Conservation (phyloP, 208 protist genomes). For the Crithidia sp. region DNA sequence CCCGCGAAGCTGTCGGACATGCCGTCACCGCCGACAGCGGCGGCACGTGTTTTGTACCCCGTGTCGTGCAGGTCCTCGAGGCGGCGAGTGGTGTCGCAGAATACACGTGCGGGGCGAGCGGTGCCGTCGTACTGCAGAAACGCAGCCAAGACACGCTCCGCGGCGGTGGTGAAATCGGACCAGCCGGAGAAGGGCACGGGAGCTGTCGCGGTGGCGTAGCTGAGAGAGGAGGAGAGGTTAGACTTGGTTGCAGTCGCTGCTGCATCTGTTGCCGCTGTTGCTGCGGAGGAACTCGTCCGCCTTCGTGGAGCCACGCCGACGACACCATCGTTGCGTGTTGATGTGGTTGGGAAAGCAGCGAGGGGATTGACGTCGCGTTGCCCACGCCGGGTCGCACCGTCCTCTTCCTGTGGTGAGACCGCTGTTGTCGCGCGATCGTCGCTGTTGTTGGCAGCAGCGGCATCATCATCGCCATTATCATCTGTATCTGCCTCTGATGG, state of each 20-base stretch:
- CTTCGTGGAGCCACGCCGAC: too few relatives aligned
- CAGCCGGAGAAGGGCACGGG: background rate
- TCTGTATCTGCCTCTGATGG: background rate
- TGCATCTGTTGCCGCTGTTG: background rate
- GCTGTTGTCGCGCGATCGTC: too few relatives aligned
- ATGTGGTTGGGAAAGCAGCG: background rate
- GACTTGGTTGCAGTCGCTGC: background rate
- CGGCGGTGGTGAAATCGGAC: constrained; percentile 29
- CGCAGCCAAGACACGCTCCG: constrained; percentile 38
- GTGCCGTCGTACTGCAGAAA: constrained; percentile 63
- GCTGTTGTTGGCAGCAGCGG: background rate
- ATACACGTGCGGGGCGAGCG: constrained; percentile 25
- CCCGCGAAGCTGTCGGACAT: background rate
- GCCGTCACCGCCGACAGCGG: background rate
- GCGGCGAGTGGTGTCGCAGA: constrained; percentile 21
- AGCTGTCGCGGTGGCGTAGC: background rate
- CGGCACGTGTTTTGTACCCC: background rate
- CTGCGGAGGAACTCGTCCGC: background rate
- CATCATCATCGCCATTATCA: background rate
- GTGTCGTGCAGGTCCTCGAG: constrained; percentile 8
- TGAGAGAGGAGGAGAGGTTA: background rate
- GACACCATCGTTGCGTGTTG: too few relatives aligned
- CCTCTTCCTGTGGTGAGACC: background rate
- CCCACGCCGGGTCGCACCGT: background rate
- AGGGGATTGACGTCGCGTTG: constrained; percentile 1